Conservation (phyloP, 768 basidiomycete species). For the Lyophyllum decastes region DNA sequence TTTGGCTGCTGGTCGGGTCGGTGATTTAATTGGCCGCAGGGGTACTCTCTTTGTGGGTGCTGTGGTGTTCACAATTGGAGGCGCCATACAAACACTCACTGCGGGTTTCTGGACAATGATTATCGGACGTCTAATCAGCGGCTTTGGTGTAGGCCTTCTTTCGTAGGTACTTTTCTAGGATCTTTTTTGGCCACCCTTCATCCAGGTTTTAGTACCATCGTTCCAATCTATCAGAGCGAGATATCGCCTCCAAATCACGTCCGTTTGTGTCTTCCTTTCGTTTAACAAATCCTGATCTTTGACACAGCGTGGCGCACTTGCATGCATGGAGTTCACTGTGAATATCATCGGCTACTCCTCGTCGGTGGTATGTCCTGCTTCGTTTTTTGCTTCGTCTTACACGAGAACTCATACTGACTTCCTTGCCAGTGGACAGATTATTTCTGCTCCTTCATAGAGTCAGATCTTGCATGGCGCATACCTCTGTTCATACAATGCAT, state of each 20-base stretch:
- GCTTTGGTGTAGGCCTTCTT: constrained; percentile 73
- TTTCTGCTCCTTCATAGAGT: constrained; percentile 86
- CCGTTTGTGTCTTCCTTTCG: constrained; percentile 21
- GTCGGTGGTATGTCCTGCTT: constrained; percentile 67
- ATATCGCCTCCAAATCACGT: constrained; percentile 92
- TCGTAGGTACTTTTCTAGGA: constrained; percentile 49
- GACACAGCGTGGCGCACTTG: constrained; percentile 79
- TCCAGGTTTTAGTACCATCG: constrained; percentile 72
- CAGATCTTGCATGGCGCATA: constrained; percentile 87
- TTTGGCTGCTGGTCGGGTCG: constrained; percentile 79
- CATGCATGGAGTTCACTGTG: constrained; percentile 94
- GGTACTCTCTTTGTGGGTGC: constrained; percentile 77
- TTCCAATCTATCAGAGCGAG: constrained; percentile 94
- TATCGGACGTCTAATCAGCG: constrained; percentile 67
- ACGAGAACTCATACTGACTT: background rate
- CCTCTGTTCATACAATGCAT: constrained; percentile 88
- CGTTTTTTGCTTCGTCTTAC: background rate
- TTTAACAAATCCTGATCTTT: background rate
- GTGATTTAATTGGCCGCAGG: constrained; percentile 73
- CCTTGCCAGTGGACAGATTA: constrained; percentile 88
- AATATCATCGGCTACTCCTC: constrained; percentile 90
- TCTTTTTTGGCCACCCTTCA: background rate
- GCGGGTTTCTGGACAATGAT: constrained; percentile 36
- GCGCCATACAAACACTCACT: constrained; percentile 76
- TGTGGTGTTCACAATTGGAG: constrained; percentile 72